Base-by-base conservation (phyloP, 306 rosid species). In the Prunus davidiana region DNA sequence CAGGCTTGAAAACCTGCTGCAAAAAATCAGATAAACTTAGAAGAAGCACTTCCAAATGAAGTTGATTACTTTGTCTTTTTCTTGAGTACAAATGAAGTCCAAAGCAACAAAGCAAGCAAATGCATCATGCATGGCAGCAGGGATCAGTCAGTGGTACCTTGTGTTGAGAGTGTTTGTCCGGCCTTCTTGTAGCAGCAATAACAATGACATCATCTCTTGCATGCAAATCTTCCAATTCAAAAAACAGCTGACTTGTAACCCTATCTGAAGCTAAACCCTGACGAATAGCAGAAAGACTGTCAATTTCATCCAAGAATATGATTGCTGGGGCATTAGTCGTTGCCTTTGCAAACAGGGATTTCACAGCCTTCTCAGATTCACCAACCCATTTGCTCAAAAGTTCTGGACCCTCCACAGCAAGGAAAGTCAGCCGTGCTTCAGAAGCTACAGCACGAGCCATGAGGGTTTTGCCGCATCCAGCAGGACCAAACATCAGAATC, bases 361-460 rank as follows among this genome's bases (percentile, higher is more conserved):
- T 90, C 73, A 91, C 98, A 68, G 96, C 98, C 87, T 94, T 92
- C 95, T 94, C 97, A 70, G 98, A 94, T 87, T 92, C 97, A 54
- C 97, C 98, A 79, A 94, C 98, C 98, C 98, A 94, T 85, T 94
- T 94, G 78, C 96, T 89, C 83, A 87, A 94, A 86, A 94, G 97
- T 81, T 81, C 97, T 9, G 97, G 97, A 83, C 97, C 98, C 88
- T 92, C 92, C 34, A 94, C 96, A 19, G 97, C 93, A 75, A 94
- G 92, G 82, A 94, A 27, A 27, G 92, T 94, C 71, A 92, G 81
- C 34, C 91, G 89, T 43, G 97, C 97, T 80, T 92, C 89, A 75
- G 97, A 90, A 82, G 98, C 97, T 78, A 94, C 96, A 49, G 98
- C 97, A 30, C 97, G 91, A 85, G 97, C 97, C 89, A 94, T 84